A percentile compares a stretch with the other conserved stretches of the same genome.
These are phyloP conservation scores for Echeveria elegans DNA, from an alignment of 164 flowering plant species.

Conservation along the genomic window DNA sequence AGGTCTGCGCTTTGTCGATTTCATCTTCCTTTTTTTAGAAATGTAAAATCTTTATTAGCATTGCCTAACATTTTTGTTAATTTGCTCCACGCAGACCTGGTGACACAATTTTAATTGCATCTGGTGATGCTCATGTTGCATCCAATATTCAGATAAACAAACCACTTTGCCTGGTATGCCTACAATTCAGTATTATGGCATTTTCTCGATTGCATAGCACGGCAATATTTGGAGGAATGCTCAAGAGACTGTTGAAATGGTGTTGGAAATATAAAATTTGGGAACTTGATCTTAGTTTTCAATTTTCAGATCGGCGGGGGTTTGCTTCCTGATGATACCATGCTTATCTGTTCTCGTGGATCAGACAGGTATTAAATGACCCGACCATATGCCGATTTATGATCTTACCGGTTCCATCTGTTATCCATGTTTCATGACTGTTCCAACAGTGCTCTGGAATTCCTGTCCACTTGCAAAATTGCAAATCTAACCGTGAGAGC, in stretches of 20 bases:
- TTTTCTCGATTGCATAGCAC: neutral
- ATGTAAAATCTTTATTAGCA: neutral
- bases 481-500: constrained; percentile 81
- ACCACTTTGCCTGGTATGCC: constrained; percentile 87
- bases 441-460: constrained; percentile 78
- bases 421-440: constrained; percentile 13
- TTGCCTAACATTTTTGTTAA: neutral
- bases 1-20: constrained; percentile 37
- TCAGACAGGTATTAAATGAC: constrained; percentile 69
- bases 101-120: constrained; percentile 77
- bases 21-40: neutral
- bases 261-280: too few species aligned
- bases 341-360: constrained; percentile 70
- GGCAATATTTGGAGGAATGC: too few species aligned
- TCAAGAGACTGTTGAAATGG: too few species aligned
- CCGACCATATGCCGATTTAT: neutral
- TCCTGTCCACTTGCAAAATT: constrained; percentile 79
- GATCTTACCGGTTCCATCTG: too few species aligned
- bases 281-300: constrained; percentile 6
- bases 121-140: constrained; percentile 68
- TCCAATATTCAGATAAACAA: constrained; percentile 77
- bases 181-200: neutral
- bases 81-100: constrained; percentile 57
- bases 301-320: constrained; percentile 88
- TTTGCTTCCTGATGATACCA: constrained; percentile 83